Percentiles rank a stretch among this genome's conserved stretches.
phyloP scores from a whole-genome alignment of 1,284 basidiomycete genomes.

The Rhodotorula sp. region DNA sequence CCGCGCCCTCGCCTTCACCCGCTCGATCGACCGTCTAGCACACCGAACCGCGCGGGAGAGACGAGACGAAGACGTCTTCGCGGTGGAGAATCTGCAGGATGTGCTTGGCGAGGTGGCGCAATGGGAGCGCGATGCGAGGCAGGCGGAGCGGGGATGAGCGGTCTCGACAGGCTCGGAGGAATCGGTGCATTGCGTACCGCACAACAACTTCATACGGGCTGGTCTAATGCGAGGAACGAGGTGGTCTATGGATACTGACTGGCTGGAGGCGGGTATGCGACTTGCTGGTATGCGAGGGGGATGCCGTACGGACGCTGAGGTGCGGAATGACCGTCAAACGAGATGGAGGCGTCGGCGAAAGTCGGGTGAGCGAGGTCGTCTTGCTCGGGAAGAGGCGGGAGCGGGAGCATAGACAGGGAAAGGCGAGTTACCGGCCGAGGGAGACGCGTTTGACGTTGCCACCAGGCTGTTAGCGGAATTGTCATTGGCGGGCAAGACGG shows the following conservation, averaged over 20 bases:
- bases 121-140: neutral
- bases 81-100: neutral
- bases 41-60: neutral
- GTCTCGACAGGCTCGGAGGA: no score
- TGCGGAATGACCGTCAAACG: no score
- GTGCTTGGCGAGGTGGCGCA: neutral
- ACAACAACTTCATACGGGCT: no score
- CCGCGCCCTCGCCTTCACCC: constrained; percentile 13
- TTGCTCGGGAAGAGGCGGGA: neutral
- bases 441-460: neutral
- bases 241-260: no score
- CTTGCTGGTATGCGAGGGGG: no score
- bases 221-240: no score
- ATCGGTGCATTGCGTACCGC: no score
- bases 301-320: no score
- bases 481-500: neutral
- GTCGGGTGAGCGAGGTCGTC: neutral
- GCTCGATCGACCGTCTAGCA: constrained; percentile 14
- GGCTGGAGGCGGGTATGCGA: no score
- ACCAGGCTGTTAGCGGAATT: neutral
- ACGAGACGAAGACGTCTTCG: constrained; percentile 23
- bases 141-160: no score
- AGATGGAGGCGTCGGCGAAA: no score
- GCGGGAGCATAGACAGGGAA: no score
- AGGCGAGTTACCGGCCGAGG: constrained; percentile 20